Conservation (phyloP, 176 grass and related monocot genomes). For the barley (Hordeum vulgare) region DNA sequence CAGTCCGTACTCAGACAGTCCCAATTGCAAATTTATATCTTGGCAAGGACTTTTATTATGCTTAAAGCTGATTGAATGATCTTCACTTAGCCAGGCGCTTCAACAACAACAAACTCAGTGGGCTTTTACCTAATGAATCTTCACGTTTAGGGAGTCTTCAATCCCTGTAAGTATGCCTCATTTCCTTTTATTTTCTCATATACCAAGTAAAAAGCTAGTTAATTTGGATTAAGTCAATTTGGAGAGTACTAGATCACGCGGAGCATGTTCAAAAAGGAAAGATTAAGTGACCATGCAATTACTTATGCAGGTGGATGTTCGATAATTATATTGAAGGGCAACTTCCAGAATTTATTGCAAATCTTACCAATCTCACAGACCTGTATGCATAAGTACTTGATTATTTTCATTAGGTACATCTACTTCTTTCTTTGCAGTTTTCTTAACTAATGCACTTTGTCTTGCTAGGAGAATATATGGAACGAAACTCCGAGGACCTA, state of each 20-base stretch:
- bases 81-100: slow-evolving; percentile 53
- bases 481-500: slow-evolving; percentile 45
- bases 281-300: neutral
- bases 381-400: slow-evolving; percentile 27
- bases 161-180: slow-evolving; percentile 36
- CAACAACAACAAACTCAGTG: slow-evolving; percentile 45
- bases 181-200: neutral
- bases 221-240: neutral
- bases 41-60: neutral
- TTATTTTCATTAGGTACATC: neutral
- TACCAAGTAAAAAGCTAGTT: neutral
- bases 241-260: neutral
- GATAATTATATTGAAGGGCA: slow-evolving; percentile 42
- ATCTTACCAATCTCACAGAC: slow-evolving; percentile 39
- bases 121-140: slow-evolving; percentile 23
- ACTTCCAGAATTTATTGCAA: slow-evolving; percentile 39
- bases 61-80: slow-evolving; percentile 17
- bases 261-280: neutral
- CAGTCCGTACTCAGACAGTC: neutral
- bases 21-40: neutral
- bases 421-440: neutral
- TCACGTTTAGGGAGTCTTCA: slow-evolving; percentile 23
- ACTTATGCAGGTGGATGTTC: slow-evolving; percentile 51
- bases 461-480: slow-evolving; percentile 52
- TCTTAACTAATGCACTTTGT: neutral